Base-by-base conservation (phyloP, 2,329 filamentous ascomycete genomes). In the Didymella glomerata region DNA sequence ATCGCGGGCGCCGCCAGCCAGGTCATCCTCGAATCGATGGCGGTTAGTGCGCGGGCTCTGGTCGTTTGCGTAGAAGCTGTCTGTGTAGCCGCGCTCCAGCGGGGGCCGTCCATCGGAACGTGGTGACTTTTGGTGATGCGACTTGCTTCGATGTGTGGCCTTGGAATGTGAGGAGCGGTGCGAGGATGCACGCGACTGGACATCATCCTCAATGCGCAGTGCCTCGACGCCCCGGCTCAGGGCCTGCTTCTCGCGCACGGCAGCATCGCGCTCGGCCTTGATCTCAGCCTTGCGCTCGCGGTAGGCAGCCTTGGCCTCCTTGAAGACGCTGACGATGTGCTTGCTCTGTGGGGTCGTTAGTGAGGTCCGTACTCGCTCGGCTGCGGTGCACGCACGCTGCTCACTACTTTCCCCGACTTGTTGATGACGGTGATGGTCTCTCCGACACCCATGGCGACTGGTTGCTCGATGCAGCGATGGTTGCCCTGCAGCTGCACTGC, bases 391-490 rank as follows among this genome's bases (percentile, higher is more conserved):
- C 89, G 77, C 83, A 93, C 92, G 60, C 90, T 95, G 83, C 89
- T 93, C 69, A 97, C 91, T 49, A 96, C 88, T 80, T 96, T 96
- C 71, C 92, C 92, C 57, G 92, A 95, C 77, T 87, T 93, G 81
- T 96, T 95, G 79, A 96, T 90, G 71, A 96, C 91, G 66, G 92
- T 93, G 68, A 97, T 88, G 48, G 91, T 94, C 79, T 96, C 89
- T 63, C 85, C 83, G 30, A 86, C 65, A 22, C 71, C 74, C 74
- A 77, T 76, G 48, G 60, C 63, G 68, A 50, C 58, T 61, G 55
- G 36, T 40, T 18, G n/a, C 32, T n/a, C 5, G 50, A 54, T 54
- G 54, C 44, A 45, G 49, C 38, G 46, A 58, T 54, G 38, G 30
- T 38, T 42, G 60, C 60, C 63, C 61, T 68, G 62, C 63, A 68